Percentiles rank a stretch among this genome's conserved stretches.
phyloP scores from a whole-genome alignment of 2,329 filamentous ascomycete species.

The Colletotrichum sp. region DNA sequence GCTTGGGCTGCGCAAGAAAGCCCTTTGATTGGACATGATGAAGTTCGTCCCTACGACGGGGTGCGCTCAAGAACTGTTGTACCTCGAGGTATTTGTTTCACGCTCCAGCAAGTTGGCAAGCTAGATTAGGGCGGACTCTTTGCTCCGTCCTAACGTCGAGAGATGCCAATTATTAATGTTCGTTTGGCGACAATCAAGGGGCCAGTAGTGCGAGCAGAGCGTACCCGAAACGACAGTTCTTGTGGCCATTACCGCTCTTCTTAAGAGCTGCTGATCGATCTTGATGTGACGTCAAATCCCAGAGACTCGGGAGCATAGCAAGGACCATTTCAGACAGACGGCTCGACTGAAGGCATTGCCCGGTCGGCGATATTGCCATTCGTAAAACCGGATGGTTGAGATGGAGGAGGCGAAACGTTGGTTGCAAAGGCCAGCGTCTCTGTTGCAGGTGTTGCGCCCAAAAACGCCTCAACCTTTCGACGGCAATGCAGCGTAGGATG shows the following conservation, averaged over 20 bases:
- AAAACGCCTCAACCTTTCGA: background rate
- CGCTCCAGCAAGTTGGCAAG: background rate
- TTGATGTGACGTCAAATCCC: constrained; percentile 7
- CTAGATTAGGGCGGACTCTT: background rate
- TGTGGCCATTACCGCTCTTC: background rate
- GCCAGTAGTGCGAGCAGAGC: background rate
- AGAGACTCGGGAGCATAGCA: background rate
- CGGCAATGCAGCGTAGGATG: background rate
- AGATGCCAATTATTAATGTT: background rate
- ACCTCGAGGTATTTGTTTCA: constrained; percentile 9
- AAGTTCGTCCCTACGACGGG: constrained; percentile 7
- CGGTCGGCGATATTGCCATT: background rate
- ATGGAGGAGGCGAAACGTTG: no score
- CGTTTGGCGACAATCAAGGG: background rate
- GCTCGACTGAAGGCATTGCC: background rate
- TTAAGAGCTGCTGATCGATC: background rate
- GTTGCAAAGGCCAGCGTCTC: background rate
- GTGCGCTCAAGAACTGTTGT: background rate
- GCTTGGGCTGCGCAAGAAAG: background rate
- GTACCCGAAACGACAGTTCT: background rate
- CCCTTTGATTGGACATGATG: background rate
- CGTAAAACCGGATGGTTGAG: background rate
- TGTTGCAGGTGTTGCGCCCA: background rate
- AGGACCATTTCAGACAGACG: background rate
- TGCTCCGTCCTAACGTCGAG: background rate